phyloP scores from a whole-genome alignment of 192 early-diverging fungal species.

The Coemansia guatemalensis region DNA sequence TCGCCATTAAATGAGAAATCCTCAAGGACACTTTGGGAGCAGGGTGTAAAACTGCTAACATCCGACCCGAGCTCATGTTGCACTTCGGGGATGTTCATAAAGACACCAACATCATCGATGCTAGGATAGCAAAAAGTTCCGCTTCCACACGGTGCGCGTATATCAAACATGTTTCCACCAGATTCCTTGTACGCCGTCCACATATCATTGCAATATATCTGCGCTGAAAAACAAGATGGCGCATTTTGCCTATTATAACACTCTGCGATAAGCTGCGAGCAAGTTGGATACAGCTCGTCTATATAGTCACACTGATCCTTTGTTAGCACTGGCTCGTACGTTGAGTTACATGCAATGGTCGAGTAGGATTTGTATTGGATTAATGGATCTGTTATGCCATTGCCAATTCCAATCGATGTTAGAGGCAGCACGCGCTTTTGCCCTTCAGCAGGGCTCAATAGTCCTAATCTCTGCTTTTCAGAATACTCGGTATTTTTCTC shows the following conservation, averaged over 20 bases:
- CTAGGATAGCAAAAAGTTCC: conserved; percentile 88
- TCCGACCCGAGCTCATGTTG: conserved; percentile 76
- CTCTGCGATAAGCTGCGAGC: conserved; percentile 66
- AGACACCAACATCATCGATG: conserved; percentile 73
- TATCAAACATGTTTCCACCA: conserved; percentile 91
- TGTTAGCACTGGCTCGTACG: conserved; percentile 74
- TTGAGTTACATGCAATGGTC: conserved; percentile 68
- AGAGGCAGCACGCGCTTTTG: conserved; percentile 66
- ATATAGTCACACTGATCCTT: conserved; percentile 73
- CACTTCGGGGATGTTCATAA: conserved; percentile 74
- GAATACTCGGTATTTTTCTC: conserved; percentile 66
- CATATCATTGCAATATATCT: conserved; percentile 84
- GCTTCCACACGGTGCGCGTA: conserved; percentile 81
- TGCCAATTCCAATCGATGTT: conserved; percentile 81
- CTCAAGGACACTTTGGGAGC: conserved; percentile 80
- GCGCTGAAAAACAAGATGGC: conserved; percentile 81
- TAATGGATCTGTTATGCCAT: conserved; percentile 87
- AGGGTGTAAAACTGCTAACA: conserved; percentile 66
- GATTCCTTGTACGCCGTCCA: conserved; percentile 77
- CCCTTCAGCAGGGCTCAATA: conserved; percentile 27
- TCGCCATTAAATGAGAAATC: conserved; percentile 82
- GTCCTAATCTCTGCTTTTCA: conserved; percentile 14
- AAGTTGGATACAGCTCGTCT: conserved; percentile 70
- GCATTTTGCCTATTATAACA: conserved; percentile 84
- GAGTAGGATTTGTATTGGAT: conserved; percentile 88